phyloP scores from a whole-genome alignment of 2,329 filamentous ascomycete species.

The Camillea tinctor region DNA sequence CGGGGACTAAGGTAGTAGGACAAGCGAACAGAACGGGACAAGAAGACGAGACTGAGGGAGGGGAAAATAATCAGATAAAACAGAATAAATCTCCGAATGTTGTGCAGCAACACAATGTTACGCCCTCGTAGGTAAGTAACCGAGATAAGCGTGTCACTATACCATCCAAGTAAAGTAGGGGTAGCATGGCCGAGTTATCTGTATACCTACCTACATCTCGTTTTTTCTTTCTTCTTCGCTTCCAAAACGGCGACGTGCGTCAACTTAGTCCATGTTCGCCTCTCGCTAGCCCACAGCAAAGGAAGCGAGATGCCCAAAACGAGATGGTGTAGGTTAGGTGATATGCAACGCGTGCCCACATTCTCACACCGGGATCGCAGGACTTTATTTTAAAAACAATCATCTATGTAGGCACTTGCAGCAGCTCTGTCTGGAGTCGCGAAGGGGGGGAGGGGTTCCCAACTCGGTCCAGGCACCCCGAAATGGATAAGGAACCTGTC shows the following conservation, averaged over 20 bases:
- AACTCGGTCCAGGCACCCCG: background rate
- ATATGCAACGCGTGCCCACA: background rate
- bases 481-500: background rate
- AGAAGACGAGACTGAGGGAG: background rate
- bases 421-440: background rate
- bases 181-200: too few relatives aligned
- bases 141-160: background rate
- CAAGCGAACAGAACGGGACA: too few relatives aligned
- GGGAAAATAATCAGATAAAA: background rate
- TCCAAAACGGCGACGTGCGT: background rate
- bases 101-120: background rate
- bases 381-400: background rate
- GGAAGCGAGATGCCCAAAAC: background rate
- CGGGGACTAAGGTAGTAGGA: too few relatives aligned
- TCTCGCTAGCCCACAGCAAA: background rate
- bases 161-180: background rate
- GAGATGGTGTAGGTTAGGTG: background rate
- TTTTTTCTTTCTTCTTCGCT: too few relatives aligned
- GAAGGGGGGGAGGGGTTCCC: background rate
- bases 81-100: background rate
- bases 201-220: too few relatives aligned
- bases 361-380: background rate
- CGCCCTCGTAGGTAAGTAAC: background rate
- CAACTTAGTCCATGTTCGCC: background rate
- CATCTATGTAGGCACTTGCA: background rate